Base-by-base conservation (phyloP, 129 eudicot species). In the Heracleum sosnowskyi region DNA sequence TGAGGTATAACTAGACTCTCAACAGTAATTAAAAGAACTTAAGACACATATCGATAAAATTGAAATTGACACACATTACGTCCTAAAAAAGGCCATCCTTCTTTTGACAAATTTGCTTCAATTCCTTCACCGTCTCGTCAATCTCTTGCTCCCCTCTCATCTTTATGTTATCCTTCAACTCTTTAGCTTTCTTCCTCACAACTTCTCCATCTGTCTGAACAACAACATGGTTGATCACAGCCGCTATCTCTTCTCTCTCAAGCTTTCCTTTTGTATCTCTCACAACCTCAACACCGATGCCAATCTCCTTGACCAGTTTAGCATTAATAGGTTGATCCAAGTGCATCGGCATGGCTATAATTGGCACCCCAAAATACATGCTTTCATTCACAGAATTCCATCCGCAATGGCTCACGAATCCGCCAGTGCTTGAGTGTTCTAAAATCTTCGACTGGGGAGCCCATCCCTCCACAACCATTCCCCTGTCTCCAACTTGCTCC, bases 71-170 rank as follows among this genome's bases (percentile, higher is more conserved):
- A 4, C 10, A n/a, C n/a, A n/a, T n/a, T 4, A 46, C 24, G 7
- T 47, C 24, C 24, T 47, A 47, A 17, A 17, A 8, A 47, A 16
- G 22, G 8, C 6, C 1, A 4, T 17, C 13, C 7, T 47, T 47
- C 7, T 47, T 18, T 47, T n/a, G 55, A 47, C 24, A 17, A 62
- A 62, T 2, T 62, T 62, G 69, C 96, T 89, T 35, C 74, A 72
- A 47, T 89, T 28, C 69, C 69, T 62, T 62, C 69, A 62, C 69
- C 69, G 9, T 11, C 34, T 26, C 69, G 8, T n/a, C 69, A 8
- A 62, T 62, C 69, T 62, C 69, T n/a, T 62, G 8, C 1, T 62
- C 69, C 2, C 69, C 69, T 62, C 26, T 62, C 31, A 28, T 28
- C 60, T 31, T 75, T 46, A 75, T 75, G 15, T 1, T 75, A 12